Conservation (phyloP, 352 stramenopile species). For the Thalassiosira hispida region DNA sequence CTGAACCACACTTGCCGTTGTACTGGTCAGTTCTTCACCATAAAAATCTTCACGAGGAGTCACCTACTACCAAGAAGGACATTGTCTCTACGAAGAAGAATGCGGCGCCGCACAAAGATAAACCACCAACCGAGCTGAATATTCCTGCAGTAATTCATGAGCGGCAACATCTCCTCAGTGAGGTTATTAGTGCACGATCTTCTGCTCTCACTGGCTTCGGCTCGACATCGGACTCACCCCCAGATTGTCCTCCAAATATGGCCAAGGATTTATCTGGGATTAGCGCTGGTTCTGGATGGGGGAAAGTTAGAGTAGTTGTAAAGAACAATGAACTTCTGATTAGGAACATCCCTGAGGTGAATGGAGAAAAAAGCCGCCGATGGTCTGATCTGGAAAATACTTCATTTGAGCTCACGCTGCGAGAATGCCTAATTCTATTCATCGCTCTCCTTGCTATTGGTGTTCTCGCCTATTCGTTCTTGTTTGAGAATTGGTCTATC, state of each 20-base stretch:
- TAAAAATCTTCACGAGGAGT: slow-evolving; percentile 28
- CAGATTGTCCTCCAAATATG: neutral
- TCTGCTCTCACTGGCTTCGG: slow-evolving; percentile 5
- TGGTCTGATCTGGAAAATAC: slow-evolving; percentile 44
- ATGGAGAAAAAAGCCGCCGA: slow-evolving; percentile 1
- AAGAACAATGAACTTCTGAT: slow-evolving; percentile 29
- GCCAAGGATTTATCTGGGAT: neutral
- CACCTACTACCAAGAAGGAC: slow-evolving; percentile 4
- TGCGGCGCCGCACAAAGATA: neutral
- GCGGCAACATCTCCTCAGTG: neutral
- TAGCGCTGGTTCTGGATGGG: slow-evolving; percentile 1
- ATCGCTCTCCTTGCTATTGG: slow-evolving; percentile 62
- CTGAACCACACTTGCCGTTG: slow-evolving; percentile 5
- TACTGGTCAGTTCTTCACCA: slow-evolving; percentile 50
- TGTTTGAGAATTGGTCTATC: slow-evolving; percentile 75
- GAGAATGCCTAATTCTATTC: slow-evolving; percentile 58
- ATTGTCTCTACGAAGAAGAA: neutral
- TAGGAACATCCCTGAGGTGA: slow-evolving; percentile 12
- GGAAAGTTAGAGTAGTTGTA: slow-evolving; percentile 22
- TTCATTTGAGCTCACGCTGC: slow-evolving; percentile 39
- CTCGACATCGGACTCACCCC: neutral
- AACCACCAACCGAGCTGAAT: slow-evolving; percentile 5
- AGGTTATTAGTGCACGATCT: slow-evolving; percentile 9
- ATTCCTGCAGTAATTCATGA: slow-evolving; percentile 1
- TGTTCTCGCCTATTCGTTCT: slow-evolving; percentile 63